Percentiles rank a stretch among this genome's conserved stretches.
Evolutionary conservation across 1,284 basidiomycete genomes (phyloP).

Genomic region (Porogramme epimiltina): DNA sequence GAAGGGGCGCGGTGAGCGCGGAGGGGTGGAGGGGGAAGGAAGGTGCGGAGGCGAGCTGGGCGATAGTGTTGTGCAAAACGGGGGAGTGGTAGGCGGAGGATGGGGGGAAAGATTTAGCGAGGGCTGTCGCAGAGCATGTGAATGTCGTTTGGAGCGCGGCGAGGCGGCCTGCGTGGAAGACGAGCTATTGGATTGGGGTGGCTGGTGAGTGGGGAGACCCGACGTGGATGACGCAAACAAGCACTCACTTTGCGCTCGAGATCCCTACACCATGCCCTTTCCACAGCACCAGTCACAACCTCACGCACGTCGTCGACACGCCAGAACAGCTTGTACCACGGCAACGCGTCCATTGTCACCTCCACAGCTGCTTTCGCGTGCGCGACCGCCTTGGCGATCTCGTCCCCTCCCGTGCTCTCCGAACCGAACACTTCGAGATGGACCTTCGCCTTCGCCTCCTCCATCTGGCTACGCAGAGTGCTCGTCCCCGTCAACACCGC

Average conservation of each 20-base stretch:
- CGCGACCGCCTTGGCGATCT: slow-evolving; percentile 52
- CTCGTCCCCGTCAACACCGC: slow-evolving; percentile 29
- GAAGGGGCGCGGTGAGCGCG: slow-evolving; percentile 59
- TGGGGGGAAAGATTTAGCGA: slow-evolving; percentile 41
- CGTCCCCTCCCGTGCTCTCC: slow-evolving; percentile 36
- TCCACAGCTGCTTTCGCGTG: slow-evolving; percentile 52
- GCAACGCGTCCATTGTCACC: slow-evolving; percentile 53
- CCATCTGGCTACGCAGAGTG: slow-evolving; percentile 36
- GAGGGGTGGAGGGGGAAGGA: slow-evolving; percentile 50
- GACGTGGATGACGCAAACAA: neutral
- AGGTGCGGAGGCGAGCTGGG: slow-evolving; percentile 53
- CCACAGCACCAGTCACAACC: slow-evolving; percentile 55
- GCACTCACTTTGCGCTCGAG: slow-evolving; percentile 64
- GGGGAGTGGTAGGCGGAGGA: slow-evolving; percentile 56
- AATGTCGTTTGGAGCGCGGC: slow-evolving; percentile 53
- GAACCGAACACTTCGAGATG: slow-evolving; percentile 40
- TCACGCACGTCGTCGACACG: slow-evolving; percentile 72
- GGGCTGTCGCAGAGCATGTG: slow-evolving; percentile 42
- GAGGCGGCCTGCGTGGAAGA: slow-evolving; percentile 72
- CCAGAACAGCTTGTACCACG: slow-evolving; percentile 70
- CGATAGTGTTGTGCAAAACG: slow-evolving; percentile 68
- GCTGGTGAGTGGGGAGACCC: neutral
- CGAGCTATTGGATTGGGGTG: slow-evolving; percentile 46
- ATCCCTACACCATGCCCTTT: slow-evolving; percentile 61
- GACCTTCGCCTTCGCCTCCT: slow-evolving; percentile 34